Evolutionary conservation across 2,329 filamentous ascomycete genomes (phyloP).

Genomic region (Penicillium hesseltinei): DNA sequence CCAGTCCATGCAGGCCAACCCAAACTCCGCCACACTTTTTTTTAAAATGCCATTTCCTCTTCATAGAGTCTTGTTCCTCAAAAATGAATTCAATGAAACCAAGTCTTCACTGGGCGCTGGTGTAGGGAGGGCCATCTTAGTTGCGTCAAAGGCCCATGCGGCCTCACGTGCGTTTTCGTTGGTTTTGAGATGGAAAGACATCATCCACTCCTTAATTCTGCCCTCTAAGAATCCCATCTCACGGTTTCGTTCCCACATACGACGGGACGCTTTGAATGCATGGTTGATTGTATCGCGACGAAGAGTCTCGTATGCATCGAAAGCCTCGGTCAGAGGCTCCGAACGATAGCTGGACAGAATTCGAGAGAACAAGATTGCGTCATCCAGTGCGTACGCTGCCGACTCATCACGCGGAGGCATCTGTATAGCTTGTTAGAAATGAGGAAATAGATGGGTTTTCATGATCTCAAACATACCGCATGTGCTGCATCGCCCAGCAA

Average conservation of each 20-base stretch:
- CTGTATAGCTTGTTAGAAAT: constrained; percentile 26
- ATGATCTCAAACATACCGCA: constrained; percentile 35
- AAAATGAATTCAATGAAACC: constrained; percentile 26
- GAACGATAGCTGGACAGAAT: constrained; percentile 36
- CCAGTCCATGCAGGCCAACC: constrained; percentile 17
- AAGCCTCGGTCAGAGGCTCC: constrained; percentile 33
- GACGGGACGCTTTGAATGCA: constrained; percentile 41
- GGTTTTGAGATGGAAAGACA: constrained; percentile 35
- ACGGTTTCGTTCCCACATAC: constrained; percentile 41
- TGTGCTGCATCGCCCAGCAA: constrained; percentile 50
- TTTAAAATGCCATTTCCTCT: not conserved
- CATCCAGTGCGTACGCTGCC: constrained; percentile 46
- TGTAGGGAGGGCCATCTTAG: constrained; percentile 32
- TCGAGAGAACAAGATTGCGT: constrained; percentile 45
- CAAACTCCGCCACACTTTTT: constrained; percentile 7
- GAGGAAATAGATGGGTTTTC: not conserved
- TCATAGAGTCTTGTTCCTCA: constrained; percentile 19
- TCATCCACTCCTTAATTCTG: constrained; percentile 40
- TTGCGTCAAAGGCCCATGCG: constrained; percentile 40
- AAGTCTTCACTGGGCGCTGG: constrained; percentile 24
- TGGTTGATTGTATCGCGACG: constrained; percentile 39
- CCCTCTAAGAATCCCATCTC: constrained; percentile 39
- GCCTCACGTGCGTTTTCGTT: constrained; percentile 27
- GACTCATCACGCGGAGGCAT: constrained; percentile 51
- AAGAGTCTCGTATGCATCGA: constrained; percentile 40